A percentile compares a stretch with the other conserved stretches of the same genome.
phyloP scores from a whole-genome alignment of 768 basidiomycete genomes.

The Rubroboletus satanas region DNA sequence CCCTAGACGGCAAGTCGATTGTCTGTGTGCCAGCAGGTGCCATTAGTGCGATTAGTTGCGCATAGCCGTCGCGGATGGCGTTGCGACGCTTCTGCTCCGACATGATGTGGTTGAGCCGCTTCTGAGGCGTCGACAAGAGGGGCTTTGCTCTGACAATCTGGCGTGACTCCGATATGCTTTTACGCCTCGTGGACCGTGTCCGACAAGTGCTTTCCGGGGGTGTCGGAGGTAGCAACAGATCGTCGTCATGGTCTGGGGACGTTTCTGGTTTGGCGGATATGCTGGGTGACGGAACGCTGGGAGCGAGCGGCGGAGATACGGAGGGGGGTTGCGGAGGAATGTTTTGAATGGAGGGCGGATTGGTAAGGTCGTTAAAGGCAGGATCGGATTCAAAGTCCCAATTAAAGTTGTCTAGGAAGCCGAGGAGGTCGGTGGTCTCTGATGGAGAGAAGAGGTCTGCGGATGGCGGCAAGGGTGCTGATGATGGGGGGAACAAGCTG shows the following conservation, averaged over 20 bases:
- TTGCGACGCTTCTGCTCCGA: conserved; percentile 93
- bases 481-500: conserved; percentile 53
- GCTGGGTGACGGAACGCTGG: background rate
- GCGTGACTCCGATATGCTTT: conserved; percentile 20
- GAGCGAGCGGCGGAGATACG: background rate
- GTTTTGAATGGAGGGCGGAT: conserved; percentile 5
- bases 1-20: conserved; percentile 72
- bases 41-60: conserved; percentile 77
- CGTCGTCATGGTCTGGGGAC: conserved; percentile 8
- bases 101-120: conserved; percentile 90
- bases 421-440: conserved; percentile 75
- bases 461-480: conserved; percentile 62
- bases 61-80: conserved; percentile 86
- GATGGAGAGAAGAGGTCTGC: conserved; percentile 75
- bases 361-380: conserved; percentile 9
- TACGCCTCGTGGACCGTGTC: conserved; percentile 20
- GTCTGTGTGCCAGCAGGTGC: conserved; percentile 72
- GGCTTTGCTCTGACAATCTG: conserved; percentile 48
- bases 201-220: conserved; percentile 13
- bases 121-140: conserved; percentile 78
- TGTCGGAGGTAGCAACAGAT: background rate
- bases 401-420: conserved; percentile 78
- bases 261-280: conserved; percentile 4
- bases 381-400: conserved; percentile 57
- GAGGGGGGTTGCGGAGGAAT: background rate